phyloP scores from a whole-genome alignment of 1,284 basidiomycete genomes.

The Tilletia walkeri region DNA sequence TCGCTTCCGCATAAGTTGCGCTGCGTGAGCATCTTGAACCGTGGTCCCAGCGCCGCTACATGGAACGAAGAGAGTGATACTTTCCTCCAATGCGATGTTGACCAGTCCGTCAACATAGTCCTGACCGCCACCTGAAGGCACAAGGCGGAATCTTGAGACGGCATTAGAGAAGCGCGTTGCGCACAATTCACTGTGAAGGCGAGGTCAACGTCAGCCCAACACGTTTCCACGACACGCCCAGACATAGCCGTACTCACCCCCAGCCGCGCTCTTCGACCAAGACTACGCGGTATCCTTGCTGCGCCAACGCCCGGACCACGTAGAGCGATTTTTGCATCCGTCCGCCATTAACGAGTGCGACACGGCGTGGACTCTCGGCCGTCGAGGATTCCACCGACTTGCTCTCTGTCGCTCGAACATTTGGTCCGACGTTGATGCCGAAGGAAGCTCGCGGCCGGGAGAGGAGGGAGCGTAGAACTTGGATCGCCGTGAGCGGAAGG shows the following conservation, averaged over 20 bases:
- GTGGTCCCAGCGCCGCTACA: conserved; percentile 58
- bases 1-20: conserved; percentile 50
- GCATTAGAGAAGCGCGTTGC: conserved; percentile 56
- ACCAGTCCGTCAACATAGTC: conserved; percentile 49
- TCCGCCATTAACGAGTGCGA: conserved; percentile 58
- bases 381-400: background rate
- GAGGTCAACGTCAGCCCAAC: background rate
- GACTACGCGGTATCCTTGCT: conserved; percentile 58
- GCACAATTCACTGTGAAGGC: conserved; percentile 40
- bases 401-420: background rate
- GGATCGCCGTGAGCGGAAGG: background rate
- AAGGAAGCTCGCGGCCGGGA: background rate
- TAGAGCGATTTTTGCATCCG: conserved; percentile 58
- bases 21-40: conserved; percentile 56
- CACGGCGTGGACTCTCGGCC: background rate
- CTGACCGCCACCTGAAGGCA: conserved; percentile 27
- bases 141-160: conserved; percentile 38
- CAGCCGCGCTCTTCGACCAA: conserved; percentile 57
- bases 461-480: background rate
- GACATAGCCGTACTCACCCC: background rate
- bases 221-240: background rate
- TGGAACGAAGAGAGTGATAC: conserved; percentile 56
- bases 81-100: conserved; percentile 48
- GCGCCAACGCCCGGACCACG: conserved; percentile 57
- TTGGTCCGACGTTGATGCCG: background rate